These are phyloP conservation scores for Leishmania guyanensis DNA, from an alignment of 208 protist genomes.

Conservation along the genomic window DNA sequence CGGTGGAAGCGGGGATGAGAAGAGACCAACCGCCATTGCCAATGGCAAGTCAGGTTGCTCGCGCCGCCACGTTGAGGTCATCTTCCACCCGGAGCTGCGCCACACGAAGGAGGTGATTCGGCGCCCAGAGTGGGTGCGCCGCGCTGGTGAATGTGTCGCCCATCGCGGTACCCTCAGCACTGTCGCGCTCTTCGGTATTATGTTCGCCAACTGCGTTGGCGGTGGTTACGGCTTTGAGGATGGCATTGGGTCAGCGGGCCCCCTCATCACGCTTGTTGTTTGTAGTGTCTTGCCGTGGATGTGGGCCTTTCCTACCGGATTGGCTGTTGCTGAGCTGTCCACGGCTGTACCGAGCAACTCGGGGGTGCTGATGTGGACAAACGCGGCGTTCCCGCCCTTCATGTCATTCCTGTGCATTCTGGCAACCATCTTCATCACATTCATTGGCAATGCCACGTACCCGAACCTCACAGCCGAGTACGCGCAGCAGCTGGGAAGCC, in stretches of 20 bases:
- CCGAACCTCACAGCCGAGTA: constrained; percentile 82
- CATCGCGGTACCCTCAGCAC: constrained; percentile 73
- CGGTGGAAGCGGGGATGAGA: background rate
- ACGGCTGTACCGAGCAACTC: constrained; percentile 88
- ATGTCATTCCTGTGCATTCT: constrained; percentile 81
- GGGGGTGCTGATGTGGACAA: constrained; percentile 86
- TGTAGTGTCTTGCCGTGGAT: constrained; percentile 77
- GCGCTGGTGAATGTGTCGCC: constrained; percentile 68
- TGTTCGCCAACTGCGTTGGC: constrained; percentile 81
- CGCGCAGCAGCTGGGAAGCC: constrained; percentile 36
- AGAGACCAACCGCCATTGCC: background rate
- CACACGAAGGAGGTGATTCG: constrained; percentile 80
- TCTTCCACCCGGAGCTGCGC: constrained; percentile 76
- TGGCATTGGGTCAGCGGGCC: constrained; percentile 71
- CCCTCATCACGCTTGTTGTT: constrained; percentile 82
- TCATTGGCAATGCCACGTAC: constrained; percentile 85
- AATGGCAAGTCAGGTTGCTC: background rate
- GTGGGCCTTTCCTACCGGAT: constrained; percentile 78
- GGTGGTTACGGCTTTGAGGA: constrained; percentile 89
- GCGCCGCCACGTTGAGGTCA: constrained; percentile 32
- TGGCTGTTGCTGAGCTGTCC: constrained; percentile 81
- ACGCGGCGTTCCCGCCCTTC: constrained; percentile 74
- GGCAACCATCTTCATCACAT: constrained; percentile 77
- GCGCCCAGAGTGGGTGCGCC: constrained; percentile 74
- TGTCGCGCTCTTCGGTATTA: constrained; percentile 68